Evolutionary conservation across 805 yeast genomes (phyloP), one percentile per base, ranked within the genome.

Genomic region (Phaffomyces thermotolerans): DNA sequence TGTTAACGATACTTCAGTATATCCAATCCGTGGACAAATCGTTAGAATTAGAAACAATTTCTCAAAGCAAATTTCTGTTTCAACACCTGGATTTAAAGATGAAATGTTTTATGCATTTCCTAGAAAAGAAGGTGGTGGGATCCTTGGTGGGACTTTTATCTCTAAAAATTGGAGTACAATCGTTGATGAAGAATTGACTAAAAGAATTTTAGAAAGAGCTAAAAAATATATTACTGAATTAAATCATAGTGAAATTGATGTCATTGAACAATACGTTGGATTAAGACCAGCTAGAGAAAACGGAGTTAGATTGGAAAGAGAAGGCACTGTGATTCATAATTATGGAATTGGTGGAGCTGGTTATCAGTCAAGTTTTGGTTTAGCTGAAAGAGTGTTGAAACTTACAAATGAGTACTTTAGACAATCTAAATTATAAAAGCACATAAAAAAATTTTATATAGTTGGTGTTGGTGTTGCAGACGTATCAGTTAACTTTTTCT

Each of bases 281-380:
- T 71, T 80, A 43, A 71, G 90, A 58, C 90, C 90, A 1, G 83
- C 71, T 3, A 66, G 89, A 52, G 54, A 64, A 17, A 80, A 76
- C 8, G 89, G 89, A 14, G 69, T 74, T 7, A 68, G 83, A 48
- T 59, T 80, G 6, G 78, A 73, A 48, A 52, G 65, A 36, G 72
- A 67, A 27, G 58, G 58, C 4, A 54, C 55, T 12, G 59, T 81
- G 20, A 69, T 81, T 22, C 88, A 81, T 58, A 76, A 75, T 53
- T 81, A 81, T 57, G 87, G 88, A 2, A 84, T 86, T 27, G 86
- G 78, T 8, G 88, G 88, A 27, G 77, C 85, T 22, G 93, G 93
- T 0, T 84, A 76, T 60, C 95, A 86, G 65, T 72, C 82, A 4
- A 81, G 86, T 3, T 75, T 72, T 47, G 90, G 88, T 1, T 69